phyloP scores from a whole-genome alignment of 805 yeast genomes.

The Ogataea methanolica region DNA sequence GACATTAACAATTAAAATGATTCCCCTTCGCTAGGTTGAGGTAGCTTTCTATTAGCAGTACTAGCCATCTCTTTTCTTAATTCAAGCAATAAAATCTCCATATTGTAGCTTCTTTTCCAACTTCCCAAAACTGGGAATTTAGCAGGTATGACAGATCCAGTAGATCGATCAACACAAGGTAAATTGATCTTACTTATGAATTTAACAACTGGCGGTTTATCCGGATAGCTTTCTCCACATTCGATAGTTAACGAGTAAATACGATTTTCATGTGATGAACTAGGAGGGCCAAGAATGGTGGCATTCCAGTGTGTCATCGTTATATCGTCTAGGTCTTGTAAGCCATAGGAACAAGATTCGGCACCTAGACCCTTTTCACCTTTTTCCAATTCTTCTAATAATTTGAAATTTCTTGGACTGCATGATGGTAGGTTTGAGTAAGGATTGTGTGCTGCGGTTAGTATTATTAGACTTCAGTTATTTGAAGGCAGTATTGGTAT shows the following conservation, averaged over 20 bases:
- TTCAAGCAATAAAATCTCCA: conserved; percentile 90
- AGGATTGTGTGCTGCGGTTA: neutral
- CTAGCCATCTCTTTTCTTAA: conserved; percentile 87
- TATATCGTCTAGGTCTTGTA: conserved; percentile 85
- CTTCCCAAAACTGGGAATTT: conserved; percentile 64
- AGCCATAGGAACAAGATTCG: conserved; percentile 93
- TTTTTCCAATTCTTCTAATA: conserved; percentile 93
- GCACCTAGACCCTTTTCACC: conserved; percentile 98
- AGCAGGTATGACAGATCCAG: conserved; percentile 50
- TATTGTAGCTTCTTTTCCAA: conserved; percentile 89
- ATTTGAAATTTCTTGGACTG: conserved; percentile 90
- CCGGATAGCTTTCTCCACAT: conserved; percentile 86
- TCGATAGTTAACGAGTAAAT: conserved; percentile 78
- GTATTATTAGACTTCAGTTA: neutral
- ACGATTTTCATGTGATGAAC: conserved; percentile 78
- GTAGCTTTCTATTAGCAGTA: conserved; percentile 72
- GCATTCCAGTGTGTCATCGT: conserved; percentile 97
- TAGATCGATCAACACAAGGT: conserved; percentile 75
- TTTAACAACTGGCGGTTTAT: conserved; percentile 75
- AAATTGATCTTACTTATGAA: conserved; percentile 83
- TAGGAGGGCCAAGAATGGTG: conserved; percentile 94
- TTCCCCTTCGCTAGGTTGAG: conserved; percentile 90
- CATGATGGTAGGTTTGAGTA: neutral
- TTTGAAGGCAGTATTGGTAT: conserved; percentile 22
- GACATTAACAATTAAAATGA: conserved; percentile 29